phyloP scores from a whole-genome alignment of 495 filamentous ascomycete species.

The Xanthoparmelia taractica region DNA sequence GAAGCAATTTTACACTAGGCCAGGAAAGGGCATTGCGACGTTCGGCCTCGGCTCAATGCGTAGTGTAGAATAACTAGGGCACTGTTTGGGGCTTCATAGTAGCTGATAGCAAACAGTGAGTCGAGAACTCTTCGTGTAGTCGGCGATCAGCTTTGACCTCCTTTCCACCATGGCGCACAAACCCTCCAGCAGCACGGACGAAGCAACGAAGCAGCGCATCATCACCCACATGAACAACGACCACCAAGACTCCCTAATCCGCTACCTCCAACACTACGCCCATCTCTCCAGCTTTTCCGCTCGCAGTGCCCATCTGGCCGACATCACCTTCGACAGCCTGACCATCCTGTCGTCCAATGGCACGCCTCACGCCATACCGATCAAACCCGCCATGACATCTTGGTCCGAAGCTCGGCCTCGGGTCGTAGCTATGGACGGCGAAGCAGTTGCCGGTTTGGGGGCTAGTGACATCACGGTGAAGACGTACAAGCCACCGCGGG shows the following conservation, averaged over 20 bases:
- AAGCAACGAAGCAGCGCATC: constrained; percentile 51
- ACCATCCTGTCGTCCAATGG: constrained; percentile 39
- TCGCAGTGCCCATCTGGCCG: constrained; percentile 47
- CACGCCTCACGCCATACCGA: constrained; percentile 47
- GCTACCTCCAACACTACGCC: constrained; percentile 58
- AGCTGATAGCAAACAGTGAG: neutral
- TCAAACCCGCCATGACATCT: constrained; percentile 54
- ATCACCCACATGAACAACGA: constrained; percentile 75
- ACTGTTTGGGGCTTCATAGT: neutral
- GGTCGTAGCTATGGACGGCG: constrained; percentile 60
- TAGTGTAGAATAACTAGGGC: neutral
- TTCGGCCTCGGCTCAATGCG: neutral
- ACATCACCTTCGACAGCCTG: constrained; percentile 52
- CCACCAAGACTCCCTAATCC: constrained; percentile 56
- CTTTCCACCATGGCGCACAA: neutral
- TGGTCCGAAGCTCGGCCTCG: constrained; percentile 55
- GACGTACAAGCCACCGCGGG: constrained; percentile 44
- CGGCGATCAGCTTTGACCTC: neutral
- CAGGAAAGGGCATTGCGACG: neutral
- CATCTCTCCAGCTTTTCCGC: constrained; percentile 40
- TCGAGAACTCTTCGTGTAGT: neutral
- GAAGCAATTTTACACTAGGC: neutral
- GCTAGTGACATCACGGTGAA: constrained; percentile 50
- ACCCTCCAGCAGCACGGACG: constrained; percentile 5
- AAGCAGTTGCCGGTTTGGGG: constrained; percentile 46